Evolutionary conservation across 2,329 filamentous ascomycete genomes (phyloP), one percentile per base, ranked within the genome.

Genomic region (Hymenoscyphus repandus): DNA sequence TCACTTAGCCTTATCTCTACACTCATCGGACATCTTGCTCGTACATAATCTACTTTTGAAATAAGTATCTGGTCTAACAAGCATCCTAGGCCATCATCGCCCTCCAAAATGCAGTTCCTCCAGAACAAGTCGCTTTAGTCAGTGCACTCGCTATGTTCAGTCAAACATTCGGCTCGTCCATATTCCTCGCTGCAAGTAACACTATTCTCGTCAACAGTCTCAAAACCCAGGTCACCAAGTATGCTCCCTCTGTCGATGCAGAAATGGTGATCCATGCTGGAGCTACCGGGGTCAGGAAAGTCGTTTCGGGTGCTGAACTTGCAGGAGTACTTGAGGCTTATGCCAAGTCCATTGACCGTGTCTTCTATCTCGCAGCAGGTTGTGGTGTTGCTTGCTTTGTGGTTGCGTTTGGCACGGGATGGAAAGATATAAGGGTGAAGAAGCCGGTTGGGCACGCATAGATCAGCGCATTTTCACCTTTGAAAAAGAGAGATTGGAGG

Each of bases 321-420:
- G 50, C 60, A 0, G 64, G 62, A 6, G 70, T 74, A 3, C 51
- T 74, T 4, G 42, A 55, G 11, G 71, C 72, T 1, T 76, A 76
- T 51, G 61, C 66, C 1, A 63, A 65, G 20, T 67, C 66, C 36
- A 55, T 74, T 15, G 62, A 65, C 42, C 54, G 58, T 2, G 64
- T 70, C 0, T 74, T 74, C 44, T 74, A 70, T 51, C 47, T 74
- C 30, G 62, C 65, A 3, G 62, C 67, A 1, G 70, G 62, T 0
- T 45, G 68, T 13, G 62, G 62, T 2, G 60, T 53, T n/a, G 54
- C 46, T 2, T 60, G 62, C 38, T 68, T 75, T 20, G 18, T 70
- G 1, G 59, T 67, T 1, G 61, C 66, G 0, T 72, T 69, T 58
- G 73, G 71, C 0, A 68, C 76, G 57, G 74, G 74, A 0, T 75